A percentile compares a stretch with the other conserved stretches of the same genome.
These are phyloP conservation scores for Fusarium sp. DNA, from an alignment of 2,329 filamentous ascomycete species.

Conservation along the genomic window DNA sequence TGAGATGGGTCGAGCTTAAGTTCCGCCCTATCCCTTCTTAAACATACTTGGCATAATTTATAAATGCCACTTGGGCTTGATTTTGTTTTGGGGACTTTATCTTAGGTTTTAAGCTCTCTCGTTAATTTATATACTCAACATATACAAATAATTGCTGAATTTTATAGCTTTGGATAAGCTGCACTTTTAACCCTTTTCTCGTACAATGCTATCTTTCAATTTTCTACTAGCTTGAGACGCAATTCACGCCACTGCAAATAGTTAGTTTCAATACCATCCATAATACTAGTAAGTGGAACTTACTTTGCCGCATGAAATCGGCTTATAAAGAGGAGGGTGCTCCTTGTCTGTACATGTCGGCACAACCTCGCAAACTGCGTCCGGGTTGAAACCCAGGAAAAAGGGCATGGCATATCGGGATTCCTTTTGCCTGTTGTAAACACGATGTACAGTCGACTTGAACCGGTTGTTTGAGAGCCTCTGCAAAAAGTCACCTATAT, in stretches of 20 bases:
- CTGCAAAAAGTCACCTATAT: slow-evolving; percentile 17
- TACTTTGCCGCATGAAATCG: slow-evolving; percentile 20
- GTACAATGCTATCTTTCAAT: neutral
- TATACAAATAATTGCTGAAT: no score
- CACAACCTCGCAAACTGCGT: slow-evolving; percentile 15
- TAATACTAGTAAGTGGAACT: accelerated
- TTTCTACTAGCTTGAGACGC: slow-evolving; percentile 9
- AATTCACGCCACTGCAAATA: neutral
- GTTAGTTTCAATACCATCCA: accelerated
- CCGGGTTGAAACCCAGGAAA: slow-evolving; percentile 12
- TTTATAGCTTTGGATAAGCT: no score
- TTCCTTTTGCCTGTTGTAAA: slow-evolving; percentile 12
- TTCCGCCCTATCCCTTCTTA: neutral
- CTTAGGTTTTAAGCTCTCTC: no score
- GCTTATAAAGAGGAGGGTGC: slow-evolving; percentile 16
- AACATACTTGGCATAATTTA: no score
- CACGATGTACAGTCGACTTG: slow-evolving; percentile 19
- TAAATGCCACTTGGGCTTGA: no score
- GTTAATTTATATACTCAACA: no score
- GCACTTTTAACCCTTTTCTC: no score
- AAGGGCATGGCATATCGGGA: slow-evolving; percentile 17
- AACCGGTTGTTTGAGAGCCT: slow-evolving; percentile 2
- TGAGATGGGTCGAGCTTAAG: neutral
- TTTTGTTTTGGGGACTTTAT: no score
- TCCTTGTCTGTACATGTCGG: slow-evolving; percentile 9